Evolutionary conservation across 1,139 yeast genomes (phyloP).

Genomic region (Yamadazyma atlantica): DNA sequence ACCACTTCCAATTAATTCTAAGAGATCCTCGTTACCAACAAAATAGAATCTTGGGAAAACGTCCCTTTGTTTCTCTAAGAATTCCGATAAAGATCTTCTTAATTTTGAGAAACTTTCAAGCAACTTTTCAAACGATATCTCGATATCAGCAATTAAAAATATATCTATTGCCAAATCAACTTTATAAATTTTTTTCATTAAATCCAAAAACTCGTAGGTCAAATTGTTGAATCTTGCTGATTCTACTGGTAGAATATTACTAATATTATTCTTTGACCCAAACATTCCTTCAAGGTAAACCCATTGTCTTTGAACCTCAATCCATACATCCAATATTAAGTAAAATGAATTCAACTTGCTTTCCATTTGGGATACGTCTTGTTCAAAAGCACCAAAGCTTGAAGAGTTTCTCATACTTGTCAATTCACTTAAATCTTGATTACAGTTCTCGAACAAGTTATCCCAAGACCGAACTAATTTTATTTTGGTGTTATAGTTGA

Average conservation of each 20-base stretch:
- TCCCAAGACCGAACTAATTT: slow-evolving; percentile 73
- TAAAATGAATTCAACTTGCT: slow-evolving; percentile 51
- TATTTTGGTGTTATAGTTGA: slow-evolving; percentile 53
- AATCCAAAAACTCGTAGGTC: slow-evolving; percentile 57
- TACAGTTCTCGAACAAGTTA: slow-evolving; percentile 54
- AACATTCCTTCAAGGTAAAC: slow-evolving; percentile 82
- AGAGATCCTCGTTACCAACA: slow-evolving; percentile 85
- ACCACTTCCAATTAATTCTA: slow-evolving; percentile 77
- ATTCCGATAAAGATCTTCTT: slow-evolving; percentile 70
- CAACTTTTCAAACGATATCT: slow-evolving; percentile 47
- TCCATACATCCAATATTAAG: slow-evolving; percentile 65
- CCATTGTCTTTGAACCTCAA: slow-evolving; percentile 90
- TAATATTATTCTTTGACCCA: slow-evolving; percentile 56
- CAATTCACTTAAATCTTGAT: slow-evolving; percentile 61
- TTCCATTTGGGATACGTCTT: slow-evolving; percentile 57
- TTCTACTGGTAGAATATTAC: slow-evolving; percentile 67
- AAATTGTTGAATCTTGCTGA: slow-evolving; percentile 64
- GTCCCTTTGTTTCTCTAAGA: slow-evolving; percentile 77
- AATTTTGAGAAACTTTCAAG: slow-evolving; percentile 58
- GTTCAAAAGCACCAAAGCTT: slow-evolving; percentile 61
- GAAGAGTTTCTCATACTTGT: slow-evolving; percentile 74
- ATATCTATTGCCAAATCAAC: slow-evolving; percentile 59
- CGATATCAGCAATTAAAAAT: slow-evolving; percentile 52
- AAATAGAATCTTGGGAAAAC: slow-evolving; percentile 82
- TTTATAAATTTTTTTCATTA: slow-evolving; percentile 53